These are phyloP conservation scores for Castanea mollissima DNA, from an alignment of 306 rosid genomes.

Conservation along the genomic window DNA sequence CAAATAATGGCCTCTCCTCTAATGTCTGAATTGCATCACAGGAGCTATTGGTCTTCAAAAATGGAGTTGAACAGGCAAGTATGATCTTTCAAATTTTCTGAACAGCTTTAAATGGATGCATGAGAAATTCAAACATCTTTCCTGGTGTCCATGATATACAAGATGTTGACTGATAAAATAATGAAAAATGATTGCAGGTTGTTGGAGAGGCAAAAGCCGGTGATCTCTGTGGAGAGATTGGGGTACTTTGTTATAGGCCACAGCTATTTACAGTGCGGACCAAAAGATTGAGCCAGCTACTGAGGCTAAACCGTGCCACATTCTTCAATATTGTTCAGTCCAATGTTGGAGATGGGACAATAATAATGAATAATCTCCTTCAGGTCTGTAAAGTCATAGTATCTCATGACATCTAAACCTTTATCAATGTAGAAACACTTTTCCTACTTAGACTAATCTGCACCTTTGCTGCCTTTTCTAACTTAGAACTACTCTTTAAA, in stretches of 20 bases:
- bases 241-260: conserved; percentile 89
- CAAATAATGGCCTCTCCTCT: conserved; percentile 25
- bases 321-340: conserved; percentile 80
- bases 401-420: not conserved
- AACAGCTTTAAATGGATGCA: not conserved
- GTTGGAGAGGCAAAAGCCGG: conserved; percentile 81
- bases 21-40: conserved; percentile 32
- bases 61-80: conserved; percentile 82
- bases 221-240: conserved; percentile 81
- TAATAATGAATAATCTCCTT: conserved; percentile 92
- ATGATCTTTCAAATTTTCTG: not conserved
- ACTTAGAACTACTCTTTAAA: not conserved
- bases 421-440: not conserved
- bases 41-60: conserved; percentile 66
- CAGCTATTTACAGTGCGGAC: conserved; percentile 87
- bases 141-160: not conserved
- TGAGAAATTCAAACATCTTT: not conserved
- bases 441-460: too few relatives aligned
- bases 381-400: conserved; percentile 49
- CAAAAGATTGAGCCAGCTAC: conserved; percentile 76
- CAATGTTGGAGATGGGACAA: conserved; percentile 84
- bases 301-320: conserved; percentile 69
- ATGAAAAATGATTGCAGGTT: conserved; percentile 43
- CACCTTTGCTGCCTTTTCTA: not conserved
- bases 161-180: not conserved